A percentile compares a stretch with the other conserved stretches of the same genome.
phyloP scores from a whole-genome alignment of 257 asterid genomes.

The Ilex aquifolium region DNA sequence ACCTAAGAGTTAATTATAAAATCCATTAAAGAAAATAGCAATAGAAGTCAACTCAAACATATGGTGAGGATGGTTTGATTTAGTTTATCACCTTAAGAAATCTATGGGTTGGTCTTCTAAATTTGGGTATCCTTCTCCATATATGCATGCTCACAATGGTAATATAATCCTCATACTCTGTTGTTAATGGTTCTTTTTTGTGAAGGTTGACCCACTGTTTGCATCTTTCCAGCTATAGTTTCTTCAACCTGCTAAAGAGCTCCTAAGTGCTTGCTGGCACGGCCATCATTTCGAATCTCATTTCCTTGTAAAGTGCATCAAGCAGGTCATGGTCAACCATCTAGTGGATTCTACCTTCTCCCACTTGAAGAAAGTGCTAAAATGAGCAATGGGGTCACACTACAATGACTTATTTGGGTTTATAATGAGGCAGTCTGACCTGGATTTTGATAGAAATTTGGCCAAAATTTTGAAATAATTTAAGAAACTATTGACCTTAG shows the following conservation, averaged over 20 bases:
- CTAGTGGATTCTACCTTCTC: background rate
- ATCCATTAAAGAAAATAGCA: background rate
- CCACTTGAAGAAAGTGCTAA: no score
- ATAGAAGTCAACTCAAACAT: slow-evolving; percentile 19
- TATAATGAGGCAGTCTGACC: no score
- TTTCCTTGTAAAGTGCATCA: no score
- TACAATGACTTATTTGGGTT: no score
- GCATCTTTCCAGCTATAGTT: background rate
- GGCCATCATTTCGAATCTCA: background rate
- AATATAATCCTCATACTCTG: background rate
- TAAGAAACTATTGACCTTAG: no score
- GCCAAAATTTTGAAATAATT: no score
- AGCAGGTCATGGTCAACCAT: background rate
- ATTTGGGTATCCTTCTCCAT: no score
- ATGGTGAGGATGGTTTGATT: background rate
- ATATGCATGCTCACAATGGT: background rate
- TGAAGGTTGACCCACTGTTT: background rate
- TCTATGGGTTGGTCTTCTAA: no score
- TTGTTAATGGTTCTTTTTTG: background rate
- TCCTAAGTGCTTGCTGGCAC: background rate
- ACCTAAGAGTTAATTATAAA: slow-evolving; percentile 1
- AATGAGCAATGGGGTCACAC: no score
- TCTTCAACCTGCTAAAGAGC: background rate
- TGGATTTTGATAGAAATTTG: no score
- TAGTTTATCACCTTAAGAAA: no score